Percentiles rank a stretch among this genome's conserved stretches.
Evolutionary conservation across 768 basidiomycete genomes (phyloP).

Genomic region (Termitomyces sp.): DNA sequence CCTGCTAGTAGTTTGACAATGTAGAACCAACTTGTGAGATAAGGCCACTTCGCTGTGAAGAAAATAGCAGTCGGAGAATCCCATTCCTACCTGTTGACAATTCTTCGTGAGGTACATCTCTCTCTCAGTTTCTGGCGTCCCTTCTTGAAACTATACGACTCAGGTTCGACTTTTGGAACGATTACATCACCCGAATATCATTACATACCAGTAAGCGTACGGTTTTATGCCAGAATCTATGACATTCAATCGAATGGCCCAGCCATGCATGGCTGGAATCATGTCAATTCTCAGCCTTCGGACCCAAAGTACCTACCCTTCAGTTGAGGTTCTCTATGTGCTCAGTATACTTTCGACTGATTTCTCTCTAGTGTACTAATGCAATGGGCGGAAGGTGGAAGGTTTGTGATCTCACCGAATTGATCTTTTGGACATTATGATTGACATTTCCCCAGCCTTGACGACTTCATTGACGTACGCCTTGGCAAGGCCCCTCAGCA

Average conservation of each 20-base stretch:
- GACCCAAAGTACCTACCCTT: slow-evolving; percentile 80
- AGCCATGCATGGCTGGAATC: slow-evolving; percentile 89
- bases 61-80: slow-evolving; percentile 95
- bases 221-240: neutral
- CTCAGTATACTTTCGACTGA: neutral
- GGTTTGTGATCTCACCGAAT: slow-evolving; percentile 22
- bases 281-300: slow-evolving; percentile 81
- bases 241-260: neutral
- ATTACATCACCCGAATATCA: slow-evolving; percentile 87
- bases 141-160: neutral
- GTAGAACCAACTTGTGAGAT: neutral
- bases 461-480: slow-evolving; percentile 81
- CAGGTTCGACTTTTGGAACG: slow-evolving; percentile 81
- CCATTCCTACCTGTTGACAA: slow-evolving; percentile 77
- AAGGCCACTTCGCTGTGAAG: slow-evolving; percentile 89
- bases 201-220: slow-evolving; percentile 72
- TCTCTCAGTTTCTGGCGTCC: neutral
- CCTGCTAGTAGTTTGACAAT: neutral
- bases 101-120: slow-evolving; percentile 62
- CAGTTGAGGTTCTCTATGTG: slow-evolving; percentile 48
- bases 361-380: slow-evolving; percentile 59
- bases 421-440: neutral
- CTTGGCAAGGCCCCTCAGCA: slow-evolving; percentile 55
- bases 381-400: slow-evolving; percentile 92
- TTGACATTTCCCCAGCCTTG: slow-evolving; percentile 41